Evolutionary conservation across 192 early-diverging fungal species (phyloP).

Genomic region (Rhizophagus sp.): DNA sequence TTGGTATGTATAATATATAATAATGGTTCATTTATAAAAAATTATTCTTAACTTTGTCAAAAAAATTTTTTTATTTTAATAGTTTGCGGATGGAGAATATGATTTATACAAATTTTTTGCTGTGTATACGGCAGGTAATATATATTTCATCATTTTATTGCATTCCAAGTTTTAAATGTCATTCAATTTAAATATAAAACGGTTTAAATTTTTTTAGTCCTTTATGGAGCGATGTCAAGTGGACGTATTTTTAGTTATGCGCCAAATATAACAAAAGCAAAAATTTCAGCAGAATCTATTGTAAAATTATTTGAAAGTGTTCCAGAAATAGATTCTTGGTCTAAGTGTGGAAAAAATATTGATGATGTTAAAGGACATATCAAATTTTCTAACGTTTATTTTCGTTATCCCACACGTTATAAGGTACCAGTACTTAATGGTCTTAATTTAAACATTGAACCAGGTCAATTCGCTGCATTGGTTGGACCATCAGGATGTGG

Average conservation of each 20-base stretch:
- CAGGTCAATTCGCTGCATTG: constrained; percentile 74
- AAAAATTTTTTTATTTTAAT: background rate
- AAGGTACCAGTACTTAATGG: constrained; percentile 60
- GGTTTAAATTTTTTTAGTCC: background rate
- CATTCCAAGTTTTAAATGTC: too few relatives aligned
- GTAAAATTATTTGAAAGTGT: constrained; percentile 50
- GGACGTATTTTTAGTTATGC: constrained; percentile 49
- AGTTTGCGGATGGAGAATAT: constrained; percentile 4
- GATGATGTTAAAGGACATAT: constrained; percentile 36
- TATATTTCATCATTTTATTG: too few relatives aligned
- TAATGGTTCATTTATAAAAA: constrained; percentile 43
- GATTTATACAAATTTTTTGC: constrained; percentile 35
- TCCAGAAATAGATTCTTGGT: constrained; percentile 45
- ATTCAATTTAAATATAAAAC: too few relatives aligned
- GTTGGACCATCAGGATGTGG: constrained; percentile 75
- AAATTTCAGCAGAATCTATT: constrained; percentile 51
- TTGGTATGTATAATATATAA: constrained; percentile 37
- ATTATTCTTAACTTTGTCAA: constrained; percentile 32
- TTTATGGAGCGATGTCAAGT: constrained; percentile 37
- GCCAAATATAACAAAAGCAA: constrained; percentile 62
- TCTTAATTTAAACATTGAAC: constrained; percentile 52
- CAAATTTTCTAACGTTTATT: constrained; percentile 40
- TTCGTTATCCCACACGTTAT: constrained; percentile 60
- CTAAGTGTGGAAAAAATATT: constrained; percentile 35
- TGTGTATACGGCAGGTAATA: constrained; percentile 29